Conservation (phyloP, 495 filamentous ascomycete genomes). For the Aspergillus biplanus region DNA sequence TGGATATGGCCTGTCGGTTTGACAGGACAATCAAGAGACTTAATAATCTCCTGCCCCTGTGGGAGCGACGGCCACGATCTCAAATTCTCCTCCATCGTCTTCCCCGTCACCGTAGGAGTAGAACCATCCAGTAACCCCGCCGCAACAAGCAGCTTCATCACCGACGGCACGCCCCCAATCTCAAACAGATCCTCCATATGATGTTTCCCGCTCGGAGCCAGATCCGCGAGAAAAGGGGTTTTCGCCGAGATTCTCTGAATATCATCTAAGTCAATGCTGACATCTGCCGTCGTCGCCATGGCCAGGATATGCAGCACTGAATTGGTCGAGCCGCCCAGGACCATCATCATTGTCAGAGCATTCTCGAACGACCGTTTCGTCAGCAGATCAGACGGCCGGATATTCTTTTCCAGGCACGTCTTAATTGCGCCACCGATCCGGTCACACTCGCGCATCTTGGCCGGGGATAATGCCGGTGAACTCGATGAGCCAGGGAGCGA, state of each 20-base stretch:
- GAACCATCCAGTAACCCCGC: constrained; percentile 86
- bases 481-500: constrained; percentile 90
- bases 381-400: constrained; percentile 84
- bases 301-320: constrained; percentile 96
- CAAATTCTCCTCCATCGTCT: constrained; percentile 89
- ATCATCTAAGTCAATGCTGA: constrained; percentile 93
- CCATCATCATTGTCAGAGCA: constrained; percentile 92
- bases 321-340: constrained; percentile 94
- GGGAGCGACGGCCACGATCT: constrained; percentile 76
- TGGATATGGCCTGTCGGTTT: constrained; percentile 94
- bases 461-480: constrained; percentile 82
- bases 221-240: constrained; percentile 88
- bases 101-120: constrained; percentile 89
- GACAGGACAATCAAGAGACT: constrained; percentile 85
- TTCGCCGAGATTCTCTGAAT: constrained; percentile 92
- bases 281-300: constrained; percentile 88
- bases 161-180: constrained; percentile 86
- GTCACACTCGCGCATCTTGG: constrained; percentile 84
- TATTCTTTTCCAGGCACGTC: constrained; percentile 82
- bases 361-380: constrained; percentile 92
- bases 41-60: constrained; percentile 84
- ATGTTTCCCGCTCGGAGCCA: constrained; percentile 95
- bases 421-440: constrained; percentile 83
- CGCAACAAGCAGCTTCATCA: constrained; percentile 87
- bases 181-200: constrained; percentile 89